These are phyloP conservation scores for Hirsutella rhossiliensis DNA, from an alignment of 2,329 filamentous ascomycete species.

Conservation along the genomic window DNA sequence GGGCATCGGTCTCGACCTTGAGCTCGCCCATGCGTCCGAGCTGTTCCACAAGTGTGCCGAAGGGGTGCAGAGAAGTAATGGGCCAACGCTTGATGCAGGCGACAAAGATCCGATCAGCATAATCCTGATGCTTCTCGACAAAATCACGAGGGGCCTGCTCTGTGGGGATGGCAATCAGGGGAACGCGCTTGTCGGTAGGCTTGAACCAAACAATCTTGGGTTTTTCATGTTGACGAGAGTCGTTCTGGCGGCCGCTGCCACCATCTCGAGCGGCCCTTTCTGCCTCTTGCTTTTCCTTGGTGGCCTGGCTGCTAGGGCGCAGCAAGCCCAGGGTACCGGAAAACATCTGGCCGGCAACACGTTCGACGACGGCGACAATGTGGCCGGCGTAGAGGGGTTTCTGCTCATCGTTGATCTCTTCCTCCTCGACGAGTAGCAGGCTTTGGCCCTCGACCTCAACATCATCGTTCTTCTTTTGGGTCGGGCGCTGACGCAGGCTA, in stretches of 20 bases:
- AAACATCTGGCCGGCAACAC: conserved; percentile 97
- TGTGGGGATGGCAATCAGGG: conserved; percentile 93
- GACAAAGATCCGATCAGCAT: conserved; percentile 95
- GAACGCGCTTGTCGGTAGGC: conserved; percentile 96
- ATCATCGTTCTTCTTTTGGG: conserved; percentile 99
- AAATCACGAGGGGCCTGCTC: conserved; percentile 97
- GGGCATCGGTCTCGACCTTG: conserved; percentile 93
- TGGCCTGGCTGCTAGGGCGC: conserved; percentile 93
- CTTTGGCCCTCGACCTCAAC: conserved; percentile 98
- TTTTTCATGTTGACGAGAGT: conserved; percentile 77
- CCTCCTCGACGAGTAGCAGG: conserved; percentile 89
- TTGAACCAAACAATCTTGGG: conserved; percentile 99
- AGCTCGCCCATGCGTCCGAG: conserved; percentile 95
- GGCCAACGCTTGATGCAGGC: conserved; percentile 99
- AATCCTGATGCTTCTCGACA: conserved; percentile 96
- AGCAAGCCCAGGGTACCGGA: conserved; percentile 89
- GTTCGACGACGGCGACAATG: conserved; percentile 93
- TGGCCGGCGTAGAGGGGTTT: conserved; percentile 96
- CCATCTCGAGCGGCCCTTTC: conserved; percentile 88
- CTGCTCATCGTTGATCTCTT: conserved; percentile 96
- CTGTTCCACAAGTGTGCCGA: conserved; percentile 93
- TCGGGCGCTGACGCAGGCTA: conserved; percentile 90
- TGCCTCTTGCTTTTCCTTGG: conserved; percentile 98
- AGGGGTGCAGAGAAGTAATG: conserved; percentile 97
- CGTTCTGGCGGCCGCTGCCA: conserved; percentile 55